Base-by-base conservation (phyloP, 1,139 yeast genomes). In the Nadsonia commutata region DNA sequence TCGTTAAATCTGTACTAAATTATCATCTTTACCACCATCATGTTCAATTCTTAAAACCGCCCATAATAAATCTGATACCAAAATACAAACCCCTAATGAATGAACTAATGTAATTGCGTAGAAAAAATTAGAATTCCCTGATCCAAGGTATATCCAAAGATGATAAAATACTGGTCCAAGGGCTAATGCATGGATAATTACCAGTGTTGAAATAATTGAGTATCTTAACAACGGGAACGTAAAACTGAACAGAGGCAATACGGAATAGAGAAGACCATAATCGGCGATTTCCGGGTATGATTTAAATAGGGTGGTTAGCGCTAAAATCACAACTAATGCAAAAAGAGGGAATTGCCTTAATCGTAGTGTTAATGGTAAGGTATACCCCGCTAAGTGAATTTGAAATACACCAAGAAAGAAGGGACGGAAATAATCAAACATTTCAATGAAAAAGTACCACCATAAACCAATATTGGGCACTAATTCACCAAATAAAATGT, bases 371-470 rank as follows among this genome's bases (percentile, higher is more conserved):
- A 90, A 56, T 9, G 97, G 97, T 1, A 81, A 48, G 3, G 81
- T 68, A 57, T 83, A 83, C 2, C 80, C 64, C 23, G 75, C 65
- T n/a, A 78, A 64, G 61, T 78, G 85, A 40, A 88, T 55, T 56
- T 86, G 90, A 72, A 88, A 93, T 21, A 86, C 79, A 9, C 86
- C 79, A 37, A 80, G 66, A 65, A 83, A 90, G 58, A 90, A 86
- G 17, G 85, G 78, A 22, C 81, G 72, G 68, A 90, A 90, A 56
- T 78, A 83, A 45, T 80, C 93, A 64, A 90, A 90, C 78, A 90
- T 83, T 59, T 90, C 98, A 22, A 93, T 81, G 66, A 90, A 90
- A 53, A 88, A 77, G 65, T 90, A 90, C 99, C 99, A 90, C 99
- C 99, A 90, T 36, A 90, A 67, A 0, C 98, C 98, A 50, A 90